A percentile compares a stretch with the other conserved stretches of the same genome.
Evolutionary conservation across 805 yeast genomes (phyloP).

Genomic region (Saccharomycopsis javanensis): DNA sequence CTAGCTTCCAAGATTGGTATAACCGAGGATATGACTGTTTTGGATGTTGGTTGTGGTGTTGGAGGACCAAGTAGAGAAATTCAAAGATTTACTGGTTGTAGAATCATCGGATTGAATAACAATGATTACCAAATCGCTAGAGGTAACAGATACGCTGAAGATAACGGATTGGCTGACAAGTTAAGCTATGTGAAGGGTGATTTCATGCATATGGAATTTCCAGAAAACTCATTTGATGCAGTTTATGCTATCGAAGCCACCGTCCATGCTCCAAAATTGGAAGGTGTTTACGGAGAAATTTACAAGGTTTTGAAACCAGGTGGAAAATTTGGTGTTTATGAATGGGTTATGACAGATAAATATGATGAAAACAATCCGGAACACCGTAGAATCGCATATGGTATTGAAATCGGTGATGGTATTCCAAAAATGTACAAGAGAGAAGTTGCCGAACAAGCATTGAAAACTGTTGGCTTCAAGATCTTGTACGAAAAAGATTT

Average conservation of each 20-base stretch:
- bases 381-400: constrained; percentile 92
- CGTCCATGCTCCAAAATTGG: constrained; percentile 92
- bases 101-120: constrained; percentile 85
- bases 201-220: constrained; percentile 98
- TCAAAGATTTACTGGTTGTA: constrained; percentile 78
- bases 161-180: constrained; percentile 56
- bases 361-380: constrained; percentile 81
- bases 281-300: constrained; percentile 92
- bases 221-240: constrained; percentile 82
- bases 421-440: constrained; percentile 91
- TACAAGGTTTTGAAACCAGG: constrained; percentile 96
- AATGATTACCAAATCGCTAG: constrained; percentile 95
- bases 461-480: constrained; percentile 80
- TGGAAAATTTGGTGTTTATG: constrained; percentile 95
- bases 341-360: constrained; percentile 96
- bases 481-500: constrained; percentile 67
- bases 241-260: constrained; percentile 99
- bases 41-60: constrained; percentile 98
- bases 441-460: constrained; percentile 80
- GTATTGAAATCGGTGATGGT: constrained; percentile 97
- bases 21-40: constrained; percentile 69
- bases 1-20: constrained; percentile 81
- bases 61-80: constrained; percentile 99
- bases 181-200: constrained; percentile 90
- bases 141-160: constrained; percentile 72